Conservation (phyloP, 768 basidiomycete genomes). For the Xerocomus brunneocitrinus region DNA sequence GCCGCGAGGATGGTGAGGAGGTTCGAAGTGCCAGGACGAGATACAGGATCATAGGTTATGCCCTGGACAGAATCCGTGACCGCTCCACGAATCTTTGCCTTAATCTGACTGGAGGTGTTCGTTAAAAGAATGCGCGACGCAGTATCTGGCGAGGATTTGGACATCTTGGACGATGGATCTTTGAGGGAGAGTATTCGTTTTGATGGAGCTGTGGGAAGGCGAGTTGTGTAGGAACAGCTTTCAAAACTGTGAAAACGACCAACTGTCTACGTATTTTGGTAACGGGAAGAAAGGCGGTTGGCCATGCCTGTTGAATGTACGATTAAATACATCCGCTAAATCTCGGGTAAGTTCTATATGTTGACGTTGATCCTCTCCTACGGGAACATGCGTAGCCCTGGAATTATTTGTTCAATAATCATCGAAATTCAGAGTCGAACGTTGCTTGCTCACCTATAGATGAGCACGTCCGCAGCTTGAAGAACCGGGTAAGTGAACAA, state of each 20-base stretch:
- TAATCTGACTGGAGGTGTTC: constrained; percentile 59
- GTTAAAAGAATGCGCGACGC: constrained; percentile 84
- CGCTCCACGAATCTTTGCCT: constrained; percentile 68
- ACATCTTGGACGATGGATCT: constrained; percentile 89
- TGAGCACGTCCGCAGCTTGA: constrained; percentile 88
- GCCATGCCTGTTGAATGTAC: constrained; percentile 45
- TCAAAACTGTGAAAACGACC: constrained; percentile 23
- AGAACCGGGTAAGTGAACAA: constrained; percentile 90
- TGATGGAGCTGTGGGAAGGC: constrained; percentile 53
- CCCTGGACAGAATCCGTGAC: constrained; percentile 79
- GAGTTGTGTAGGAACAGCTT: not conserved
- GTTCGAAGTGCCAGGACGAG: constrained; percentile 82
- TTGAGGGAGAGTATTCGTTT: constrained; percentile 82
- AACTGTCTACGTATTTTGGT: constrained; percentile 72
- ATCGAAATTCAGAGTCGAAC: not conserved
- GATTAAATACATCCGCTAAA: constrained; percentile 79
- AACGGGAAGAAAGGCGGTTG: constrained; percentile 58
- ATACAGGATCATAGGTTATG: constrained; percentile 74
- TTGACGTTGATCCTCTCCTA: constrained; percentile 94
- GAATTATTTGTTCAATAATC: not conserved
- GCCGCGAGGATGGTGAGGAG: constrained; percentile 76
- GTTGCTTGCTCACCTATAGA: constrained; percentile 58
- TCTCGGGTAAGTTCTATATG: constrained; percentile 88
- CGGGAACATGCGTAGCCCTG: constrained; percentile 90
- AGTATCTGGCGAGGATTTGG: constrained; percentile 80